phyloP scores from a whole-genome alignment of 139 green algal genomes.

The Tetradesmus lagerheimii region DNA sequence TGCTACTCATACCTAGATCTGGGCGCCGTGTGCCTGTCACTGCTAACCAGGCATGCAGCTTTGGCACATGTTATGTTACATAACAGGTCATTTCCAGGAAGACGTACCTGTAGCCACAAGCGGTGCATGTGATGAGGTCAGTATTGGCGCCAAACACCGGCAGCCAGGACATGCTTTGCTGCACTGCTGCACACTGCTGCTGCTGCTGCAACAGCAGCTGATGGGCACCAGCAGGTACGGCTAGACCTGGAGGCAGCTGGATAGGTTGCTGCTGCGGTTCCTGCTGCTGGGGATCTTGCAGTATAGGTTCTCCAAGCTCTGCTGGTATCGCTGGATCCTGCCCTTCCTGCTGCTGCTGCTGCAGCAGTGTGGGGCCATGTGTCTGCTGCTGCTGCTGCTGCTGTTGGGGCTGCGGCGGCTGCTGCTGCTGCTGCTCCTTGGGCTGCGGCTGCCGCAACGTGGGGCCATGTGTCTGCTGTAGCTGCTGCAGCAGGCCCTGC shows the following conservation, averaged over 20 bases:
- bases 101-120: constrained; percentile 30
- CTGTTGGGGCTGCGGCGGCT: not conserved
- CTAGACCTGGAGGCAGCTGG: not conserved
- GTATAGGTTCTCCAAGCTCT: not conserved
- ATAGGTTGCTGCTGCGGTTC: not conserved
- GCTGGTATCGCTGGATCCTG: not conserved
- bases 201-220: constrained; percentile 1
- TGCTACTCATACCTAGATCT: no score
- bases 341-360: not conserved
- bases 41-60: not conserved
- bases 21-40: not conserved
- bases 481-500: not conserved
- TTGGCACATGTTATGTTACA: not conserved
- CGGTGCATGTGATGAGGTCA: constrained; percentile 22
- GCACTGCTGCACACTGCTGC: not conserved
- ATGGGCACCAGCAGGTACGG: not conserved
- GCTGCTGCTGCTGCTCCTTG: constrained; percentile 22
- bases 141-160: constrained; percentile 8
- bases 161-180: not conserved
- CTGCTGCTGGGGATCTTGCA: not conserved
- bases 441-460: not conserved
- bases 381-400: not conserved
- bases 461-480: no score
- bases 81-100: not conserved
- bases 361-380: no score